A percentile compares a stretch with the other conserved stretches of the same genome.
These are phyloP conservation scores for Lyophyllum decastes DNA, from an alignment of 768 basidiomycete genomes.

Conservation along the genomic window DNA sequence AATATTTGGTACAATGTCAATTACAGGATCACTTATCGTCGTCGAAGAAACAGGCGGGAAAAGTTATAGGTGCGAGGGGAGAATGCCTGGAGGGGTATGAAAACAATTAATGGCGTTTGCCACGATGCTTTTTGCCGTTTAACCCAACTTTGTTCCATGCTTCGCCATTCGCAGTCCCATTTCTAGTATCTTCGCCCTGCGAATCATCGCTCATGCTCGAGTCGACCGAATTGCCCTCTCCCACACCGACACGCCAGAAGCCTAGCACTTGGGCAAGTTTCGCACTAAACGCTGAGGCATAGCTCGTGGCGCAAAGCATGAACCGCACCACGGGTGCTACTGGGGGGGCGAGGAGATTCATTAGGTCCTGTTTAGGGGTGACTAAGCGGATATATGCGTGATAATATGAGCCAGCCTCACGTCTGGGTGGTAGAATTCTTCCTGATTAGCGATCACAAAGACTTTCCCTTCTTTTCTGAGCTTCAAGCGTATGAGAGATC, in stretches of 20 bases:
- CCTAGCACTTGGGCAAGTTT: conserved; percentile 30
- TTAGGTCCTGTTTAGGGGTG: conserved; percentile 20
- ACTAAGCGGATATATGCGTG: conserved; percentile 6
- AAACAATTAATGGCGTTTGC: background rate
- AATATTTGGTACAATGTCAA: background rate
- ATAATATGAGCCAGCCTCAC: conserved; percentile 14
- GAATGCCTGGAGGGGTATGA: background rate
- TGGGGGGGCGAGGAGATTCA: conserved; percentile 22
- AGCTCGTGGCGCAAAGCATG: conserved; percentile 15
- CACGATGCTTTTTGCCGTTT: background rate
- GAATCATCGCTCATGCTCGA: background rate
- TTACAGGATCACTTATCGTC: background rate
- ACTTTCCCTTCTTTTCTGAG: conserved; percentile 43
- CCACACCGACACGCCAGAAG: conserved; percentile 22
- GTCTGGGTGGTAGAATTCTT: conserved; percentile 42
- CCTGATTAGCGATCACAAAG: conserved; percentile 53
- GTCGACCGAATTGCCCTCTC: background rate
- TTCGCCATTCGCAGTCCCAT: background rate
- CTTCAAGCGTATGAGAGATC: conserved; percentile 50
- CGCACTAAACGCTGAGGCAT: conserved; percentile 21
- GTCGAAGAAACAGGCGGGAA: background rate
- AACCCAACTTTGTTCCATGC: background rate
- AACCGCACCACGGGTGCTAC: conserved; percentile 19
- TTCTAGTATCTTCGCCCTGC: background rate
- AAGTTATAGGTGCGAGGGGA: background rate